Percentiles rank a stretch among this genome's conserved stretches.
Evolutionary conservation across 148 eudicot genomes (phyloP).

Genomic region (Agrostemma githago): DNA sequence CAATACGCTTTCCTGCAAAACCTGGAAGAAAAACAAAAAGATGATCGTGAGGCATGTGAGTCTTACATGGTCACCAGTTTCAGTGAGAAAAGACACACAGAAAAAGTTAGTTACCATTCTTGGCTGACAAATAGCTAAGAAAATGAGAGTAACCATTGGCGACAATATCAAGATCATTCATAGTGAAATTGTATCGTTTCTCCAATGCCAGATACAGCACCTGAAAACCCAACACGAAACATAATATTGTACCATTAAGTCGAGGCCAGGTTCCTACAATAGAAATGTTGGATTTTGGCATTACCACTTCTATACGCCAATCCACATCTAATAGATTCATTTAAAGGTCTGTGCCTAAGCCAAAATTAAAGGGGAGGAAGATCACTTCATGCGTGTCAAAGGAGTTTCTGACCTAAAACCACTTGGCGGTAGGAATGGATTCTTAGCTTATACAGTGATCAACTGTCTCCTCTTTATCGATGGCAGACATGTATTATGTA

Average conservation of each 20-base stretch:
- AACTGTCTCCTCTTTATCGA: too few relatives aligned
- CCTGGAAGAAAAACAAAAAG: constrained; percentile 16
- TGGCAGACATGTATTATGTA: not conserved
- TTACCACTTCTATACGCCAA: not conserved
- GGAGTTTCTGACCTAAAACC: not conserved
- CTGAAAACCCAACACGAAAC: constrained; percentile 29
- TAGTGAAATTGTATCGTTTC: constrained; percentile 80
- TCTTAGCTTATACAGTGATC: too few relatives aligned
- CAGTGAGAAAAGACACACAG: not conserved
- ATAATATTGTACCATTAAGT: not conserved
- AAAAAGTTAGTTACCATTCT: constrained; percentile 26
- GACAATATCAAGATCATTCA: constrained; percentile 68
- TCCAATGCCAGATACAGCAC: constrained; percentile 74
- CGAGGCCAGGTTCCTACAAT: not conserved
- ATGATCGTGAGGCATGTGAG: constrained; percentile 20
- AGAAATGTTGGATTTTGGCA: not conserved
- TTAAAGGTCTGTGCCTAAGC: too few relatives aligned
- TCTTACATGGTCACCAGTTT: not conserved
- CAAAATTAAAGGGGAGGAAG: too few relatives aligned
- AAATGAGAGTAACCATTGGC: constrained; percentile 85
- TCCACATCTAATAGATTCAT: not conserved
- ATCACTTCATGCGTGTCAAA: too few relatives aligned
- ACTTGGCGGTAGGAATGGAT: too few relatives aligned
- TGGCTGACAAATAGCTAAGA: constrained; percentile 44
- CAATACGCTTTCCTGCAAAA: constrained; percentile 60